Evolutionary conservation across 1,139 yeast species (phyloP), one percentile per base, ranked within the genome.

Genomic region (Blastobotrys ciferrii): DNA sequence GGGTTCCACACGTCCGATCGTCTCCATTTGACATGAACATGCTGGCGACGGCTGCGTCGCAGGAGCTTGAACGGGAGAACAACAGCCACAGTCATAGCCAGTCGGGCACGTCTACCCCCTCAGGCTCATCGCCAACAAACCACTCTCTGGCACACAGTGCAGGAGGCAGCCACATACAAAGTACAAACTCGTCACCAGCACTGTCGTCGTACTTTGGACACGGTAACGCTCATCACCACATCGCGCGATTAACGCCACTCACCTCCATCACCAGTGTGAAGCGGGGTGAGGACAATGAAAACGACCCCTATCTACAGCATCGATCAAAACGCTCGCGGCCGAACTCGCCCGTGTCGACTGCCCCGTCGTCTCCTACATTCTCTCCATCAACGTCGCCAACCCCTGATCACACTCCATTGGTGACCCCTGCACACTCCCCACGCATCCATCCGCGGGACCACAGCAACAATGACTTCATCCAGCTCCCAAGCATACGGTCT

Each of bases 11-110:
- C 37, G 28, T 51, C 30, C 55, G 43, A 43, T 53, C 53, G 14
- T 58, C 67, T 18, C 73, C 76, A 47, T 75, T 80, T 66, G 88
- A 84, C 61, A 86, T 87, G 64, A 86, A 86, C 63, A 75, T 85
- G 2, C 69, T 87, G 52, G 95, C 94, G 2, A 78, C 84, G 20
- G 94, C 95, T 2, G 95, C 95, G 1, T 78, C 89, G 4, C 86
- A 85, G 61, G 92, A 86, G 63, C 73, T 87, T 49, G 84, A 77
- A 59, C 74, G 75, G 39, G 79, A 75, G 51, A 57, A 54, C 43
- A 2, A 30, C 25, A 18, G 13, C 41, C 12, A 37, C 35, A n/a
- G n/a, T n/a, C n/a, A n/a, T n/a, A 12, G 20, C 42, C 9, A 18
- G 14, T 25, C 25, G 12, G 37, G 41, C 20, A 37, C 47, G 5